These are phyloP conservation scores for Yarrowia sp. DNA, from an alignment of 805 yeast genomes.

Conservation along the genomic window DNA sequence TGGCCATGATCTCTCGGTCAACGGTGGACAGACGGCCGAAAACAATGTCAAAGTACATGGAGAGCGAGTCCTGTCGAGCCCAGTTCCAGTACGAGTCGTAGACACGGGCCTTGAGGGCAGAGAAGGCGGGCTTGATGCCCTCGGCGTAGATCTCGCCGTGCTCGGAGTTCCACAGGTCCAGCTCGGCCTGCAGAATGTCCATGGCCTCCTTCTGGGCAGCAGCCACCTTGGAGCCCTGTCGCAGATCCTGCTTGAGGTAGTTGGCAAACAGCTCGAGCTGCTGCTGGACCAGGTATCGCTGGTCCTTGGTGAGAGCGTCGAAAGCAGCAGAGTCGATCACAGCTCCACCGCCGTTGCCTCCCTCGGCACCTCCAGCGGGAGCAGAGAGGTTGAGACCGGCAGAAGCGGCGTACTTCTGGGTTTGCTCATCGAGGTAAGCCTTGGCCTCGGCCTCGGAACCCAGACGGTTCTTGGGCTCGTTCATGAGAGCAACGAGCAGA, in stretches of 20 bases:
- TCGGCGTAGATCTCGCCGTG: conserved; percentile 92
- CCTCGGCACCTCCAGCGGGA: conserved; percentile 61
- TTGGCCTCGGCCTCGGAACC: conserved; percentile 89
- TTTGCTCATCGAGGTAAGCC: conserved; percentile 78
- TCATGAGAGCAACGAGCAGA: conserved; percentile 78
- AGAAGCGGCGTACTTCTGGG: conserved; percentile 83
- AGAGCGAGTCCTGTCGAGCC: conserved; percentile 97
- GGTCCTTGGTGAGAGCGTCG: conserved; percentile 77
- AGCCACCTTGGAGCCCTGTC: conserved; percentile 86
- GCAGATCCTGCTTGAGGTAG: conserved; percentile 90
- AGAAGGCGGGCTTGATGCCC: conserved; percentile 89
- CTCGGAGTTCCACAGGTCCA: conserved; percentile 90
- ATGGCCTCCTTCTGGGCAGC: conserved; percentile 87
- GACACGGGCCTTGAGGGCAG: conserved; percentile 90
- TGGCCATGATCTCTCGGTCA: conserved; percentile 94
- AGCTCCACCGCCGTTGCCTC: conserved; percentile 70
- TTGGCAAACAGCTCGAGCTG: conserved; percentile 92
- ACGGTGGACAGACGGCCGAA: conserved; percentile 90
- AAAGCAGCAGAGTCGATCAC: conserved; percentile 95
- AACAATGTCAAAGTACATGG: conserved; percentile 93
- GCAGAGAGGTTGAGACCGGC: conserved; percentile 80
- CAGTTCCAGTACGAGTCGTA: conserved; percentile 99
- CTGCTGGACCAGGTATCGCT: conserved; percentile 72
- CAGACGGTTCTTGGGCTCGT: conserved; percentile 90
- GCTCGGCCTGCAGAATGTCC: conserved; percentile 80